Evolutionary conservation across 768 basidiomycete species (phyloP).

Genomic region (Gloeopeniophorella convolvens): DNA sequence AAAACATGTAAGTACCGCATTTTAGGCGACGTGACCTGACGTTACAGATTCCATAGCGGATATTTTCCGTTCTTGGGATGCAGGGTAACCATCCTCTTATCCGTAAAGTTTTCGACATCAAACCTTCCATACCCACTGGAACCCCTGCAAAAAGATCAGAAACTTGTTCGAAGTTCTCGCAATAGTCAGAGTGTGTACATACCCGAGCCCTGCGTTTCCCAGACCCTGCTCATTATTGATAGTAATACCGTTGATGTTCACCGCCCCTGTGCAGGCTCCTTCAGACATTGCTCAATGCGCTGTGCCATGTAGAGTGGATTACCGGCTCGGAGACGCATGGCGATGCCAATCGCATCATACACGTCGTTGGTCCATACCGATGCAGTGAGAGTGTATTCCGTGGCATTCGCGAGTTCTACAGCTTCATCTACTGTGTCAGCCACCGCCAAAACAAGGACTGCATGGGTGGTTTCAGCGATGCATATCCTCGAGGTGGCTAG

Average conservation of each 20-base stretch:
- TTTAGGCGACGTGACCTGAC: no score
- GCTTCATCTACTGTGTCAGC: slow-evolving; percentile 49
- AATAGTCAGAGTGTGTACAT: slow-evolving; percentile 18
- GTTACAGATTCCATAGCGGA: no score
- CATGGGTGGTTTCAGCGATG: no score
- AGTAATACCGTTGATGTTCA: slow-evolving; percentile 50
- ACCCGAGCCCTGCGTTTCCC: slow-evolving; percentile 43
- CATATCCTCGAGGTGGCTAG: no score
- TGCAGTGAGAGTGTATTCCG: slow-evolving; percentile 45
- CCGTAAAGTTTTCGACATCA: slow-evolving; percentile 46
- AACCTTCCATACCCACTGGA: slow-evolving; percentile 47
- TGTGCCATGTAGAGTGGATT: not conserved
- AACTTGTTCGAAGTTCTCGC: not conserved
- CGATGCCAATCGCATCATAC: slow-evolving; percentile 38
- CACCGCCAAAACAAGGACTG: slow-evolving; percentile 38
- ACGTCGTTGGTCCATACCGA: slow-evolving; percentile 48
- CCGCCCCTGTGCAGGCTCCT: slow-evolving; percentile 34
- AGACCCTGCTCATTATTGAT: slow-evolving; percentile 38
- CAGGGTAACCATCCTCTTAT: slow-evolving; percentile 36
- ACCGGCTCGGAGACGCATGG: slow-evolving; percentile 44
- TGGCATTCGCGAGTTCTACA: slow-evolving; percentile 47
- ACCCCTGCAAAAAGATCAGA: slow-evolving; percentile 22
- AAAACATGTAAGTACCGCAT: no score
- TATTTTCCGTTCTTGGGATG: slow-evolving; percentile 36
- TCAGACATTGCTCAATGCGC: not conserved